Base-by-base conservation (phyloP, 169 alveolate species). In the Babesia caballi region DNA sequence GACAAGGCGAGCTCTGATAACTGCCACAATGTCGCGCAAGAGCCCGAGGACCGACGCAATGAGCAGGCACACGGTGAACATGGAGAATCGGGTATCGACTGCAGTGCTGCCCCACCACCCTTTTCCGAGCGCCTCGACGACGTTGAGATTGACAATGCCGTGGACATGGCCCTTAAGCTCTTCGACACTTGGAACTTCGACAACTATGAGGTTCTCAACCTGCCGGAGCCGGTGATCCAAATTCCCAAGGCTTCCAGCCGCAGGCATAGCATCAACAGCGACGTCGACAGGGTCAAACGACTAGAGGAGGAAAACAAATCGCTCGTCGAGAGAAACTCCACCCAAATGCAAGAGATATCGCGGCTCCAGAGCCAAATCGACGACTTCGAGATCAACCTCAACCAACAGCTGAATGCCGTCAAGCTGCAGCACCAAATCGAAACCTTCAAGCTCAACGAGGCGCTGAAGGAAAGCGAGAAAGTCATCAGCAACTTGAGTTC, bases 171-270 rank as follows among this genome's bases (percentile, higher is more conserved):
- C n/a, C 19, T 63, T 0, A 21, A 63, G 44, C 41, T 63, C 21
- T 46, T 63, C 60, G 61, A 63, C 35, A 63, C 33, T 27, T 63
- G 58, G 58, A 35, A 63, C 19, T 49, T 47, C 35, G 61, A 49
- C 28, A 33, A 63, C 17, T 46, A 2, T 47, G 73, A 63, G 50
- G 60, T 63, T 8, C 4, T 63, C 14, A 49, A 44, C 35, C 3
- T 49, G n/a, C 73, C 73, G 50, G 73, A 63, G 21, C 73, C 61
- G 0, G 47, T 32, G 1, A 63, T 32, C 25, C 73, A 36, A 32
- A 59, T 59, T 7, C 69, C 69, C 2, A 46, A n/a, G 17, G 12
- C 54, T 30, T 38, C 69, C 15, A 42, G 56, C 44, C 36, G 53
- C 14, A 59, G 28, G 33, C 28, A 38, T n/a, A 59, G 54, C 41